Conservation (phyloP, 345 rosid species). For the Pugionium cornutum region DNA sequence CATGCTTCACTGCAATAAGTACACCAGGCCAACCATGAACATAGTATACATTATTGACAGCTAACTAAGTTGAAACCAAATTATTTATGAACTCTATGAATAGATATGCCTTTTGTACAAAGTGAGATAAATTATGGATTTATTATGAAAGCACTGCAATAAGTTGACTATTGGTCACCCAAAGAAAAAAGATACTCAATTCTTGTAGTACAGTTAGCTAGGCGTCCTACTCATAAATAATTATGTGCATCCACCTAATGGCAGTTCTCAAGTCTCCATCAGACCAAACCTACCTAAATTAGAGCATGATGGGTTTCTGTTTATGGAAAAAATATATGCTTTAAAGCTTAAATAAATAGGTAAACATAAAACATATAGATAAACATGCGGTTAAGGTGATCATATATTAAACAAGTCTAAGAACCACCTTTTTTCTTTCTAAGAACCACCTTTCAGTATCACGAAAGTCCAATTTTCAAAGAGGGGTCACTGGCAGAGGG, state of each 20-base stretch:
- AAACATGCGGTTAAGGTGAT: slow-evolving; percentile 15
- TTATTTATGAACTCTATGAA: slow-evolving; percentile 14
- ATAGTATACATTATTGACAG: slow-evolving; percentile 15
- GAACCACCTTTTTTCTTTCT: no score
- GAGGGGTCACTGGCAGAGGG: no score
- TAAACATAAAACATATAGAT: neutral
- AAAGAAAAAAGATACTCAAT: neutral
- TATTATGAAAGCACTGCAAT: neutral
- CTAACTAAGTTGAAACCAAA: slow-evolving; percentile 34
- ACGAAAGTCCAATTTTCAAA: no score
- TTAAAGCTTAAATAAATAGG: slow-evolving; percentile 18
- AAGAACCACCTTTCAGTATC: no score
- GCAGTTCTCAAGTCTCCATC: slow-evolving; percentile 46
- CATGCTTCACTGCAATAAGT: slow-evolving; percentile 76
- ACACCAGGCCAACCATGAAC: slow-evolving; percentile 23
- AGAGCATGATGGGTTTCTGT: slow-evolving; percentile 44
- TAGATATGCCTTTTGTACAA: slow-evolving; percentile 5
- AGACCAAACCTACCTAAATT: slow-evolving; percentile 44
- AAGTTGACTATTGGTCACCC: slow-evolving; percentile 27
- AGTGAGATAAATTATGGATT: slow-evolving; percentile 6
- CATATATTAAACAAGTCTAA: neutral
- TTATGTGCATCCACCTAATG: slow-evolving; percentile 30
- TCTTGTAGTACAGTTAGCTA: slow-evolving; percentile 5
- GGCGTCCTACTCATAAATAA: slow-evolving; percentile 28
- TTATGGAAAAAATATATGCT: slow-evolving; percentile 28